These are phyloP conservation scores for Cydonia oblonga DNA, from an alignment of 331 rosid species.

Conservation along the genomic window DNA sequence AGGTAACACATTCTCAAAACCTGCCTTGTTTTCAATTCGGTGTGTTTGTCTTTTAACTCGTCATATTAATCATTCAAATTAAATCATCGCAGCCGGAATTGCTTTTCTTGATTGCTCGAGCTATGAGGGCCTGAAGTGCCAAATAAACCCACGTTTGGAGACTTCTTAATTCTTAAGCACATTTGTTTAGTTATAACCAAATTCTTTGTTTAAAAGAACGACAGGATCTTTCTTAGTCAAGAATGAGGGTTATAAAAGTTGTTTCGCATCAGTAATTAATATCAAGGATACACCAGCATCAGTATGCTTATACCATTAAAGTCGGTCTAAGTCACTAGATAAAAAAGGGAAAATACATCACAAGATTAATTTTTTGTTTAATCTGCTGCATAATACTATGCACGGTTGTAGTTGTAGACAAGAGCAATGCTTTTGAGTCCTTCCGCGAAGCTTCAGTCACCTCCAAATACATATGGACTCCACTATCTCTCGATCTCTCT, in stretches of 20 bases:
- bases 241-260: neutral
- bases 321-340: neutral
- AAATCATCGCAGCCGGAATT: neutral
- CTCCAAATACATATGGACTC: slow-evolving; percentile 7
- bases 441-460: slow-evolving; percentile 1
- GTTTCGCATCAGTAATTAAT: neutral
- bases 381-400: neutral
- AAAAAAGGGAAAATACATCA: neutral
- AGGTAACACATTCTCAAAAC: too few relatives aligned
- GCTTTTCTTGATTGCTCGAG: neutral
- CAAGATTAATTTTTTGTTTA: too few relatives aligned
- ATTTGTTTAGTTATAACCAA: neutral
- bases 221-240: neutral
- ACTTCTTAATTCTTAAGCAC: neutral
- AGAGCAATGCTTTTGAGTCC: neutral
- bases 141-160: neutral
- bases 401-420: neutral
- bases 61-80: neutral
- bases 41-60: neutral
- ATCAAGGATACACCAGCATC: neutral
- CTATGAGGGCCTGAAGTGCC: neutral
- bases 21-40: neutral
- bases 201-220: too few relatives aligned
- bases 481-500: neutral
- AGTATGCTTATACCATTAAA: neutral